Evolutionary conservation across 2,329 filamentous ascomycete species (phyloP), one percentile per base, ranked within the genome.

Genomic region (Cryphonectria naterciae): DNA sequence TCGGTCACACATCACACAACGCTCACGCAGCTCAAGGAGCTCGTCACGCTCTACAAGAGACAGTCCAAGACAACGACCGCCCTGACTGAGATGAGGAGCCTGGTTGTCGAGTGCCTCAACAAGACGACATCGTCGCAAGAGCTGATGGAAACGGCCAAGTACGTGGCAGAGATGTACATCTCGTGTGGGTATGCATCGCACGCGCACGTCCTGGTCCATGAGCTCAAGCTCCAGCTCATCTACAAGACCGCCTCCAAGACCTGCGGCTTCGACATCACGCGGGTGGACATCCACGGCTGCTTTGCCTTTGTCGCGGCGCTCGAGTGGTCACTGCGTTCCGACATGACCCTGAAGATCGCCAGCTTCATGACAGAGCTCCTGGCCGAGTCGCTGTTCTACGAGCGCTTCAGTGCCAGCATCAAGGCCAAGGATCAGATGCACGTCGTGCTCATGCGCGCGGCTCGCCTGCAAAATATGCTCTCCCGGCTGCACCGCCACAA

Each of bases 211-310:
- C 46, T 65, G 10, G 32, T 65, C 46, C 41, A 46, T 7, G 63
- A 65, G 46, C 63, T 65, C 43, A 65, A 54, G 63, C 43, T 49
- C 5, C 63, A 65, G 46, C 63, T 65, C 41, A 65, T 65, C 43
- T 65, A 65, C 63, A 65, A 65, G 25, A 65, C 39, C 3, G 10
- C 19, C 46, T 65, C 63, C 2, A 52, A 65, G 46, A 35, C 32
- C 25, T 37, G 43, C 41, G 46, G 28, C 63, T 65, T 65, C 32
- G 46, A 65, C 32, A 17, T 65, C 28, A 54, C 63, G 15, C 2
- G 19, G 1, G 32, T 49, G 11, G 28, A 65, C 32, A 52, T 65
- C 28, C 63, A 54, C 43, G 25, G 43, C 46, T 65, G 63, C 46
- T 65, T 52, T 52, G 25, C 63, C 28, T 65, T 65, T 22, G 22